Evolutionary conservation across 108 stramenopile species (phyloP).

Genomic region (Cyclostephanos invisitatus): DNA sequence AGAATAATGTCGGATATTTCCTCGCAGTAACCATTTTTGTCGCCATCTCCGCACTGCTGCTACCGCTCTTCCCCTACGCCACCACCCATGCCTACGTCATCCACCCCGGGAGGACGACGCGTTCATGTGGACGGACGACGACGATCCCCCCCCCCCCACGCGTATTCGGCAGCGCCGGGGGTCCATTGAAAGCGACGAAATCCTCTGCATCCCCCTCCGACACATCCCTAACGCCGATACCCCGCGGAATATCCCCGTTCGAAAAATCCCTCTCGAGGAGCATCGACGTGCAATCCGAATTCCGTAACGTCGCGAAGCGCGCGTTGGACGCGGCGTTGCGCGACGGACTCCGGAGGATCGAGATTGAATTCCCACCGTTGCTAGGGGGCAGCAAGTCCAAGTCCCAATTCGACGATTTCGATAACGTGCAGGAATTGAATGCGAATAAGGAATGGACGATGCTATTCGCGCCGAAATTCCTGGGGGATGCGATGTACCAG

Average conservation of each 20-base stretch:
- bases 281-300: slow-evolving; percentile 64
- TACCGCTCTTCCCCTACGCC: too few species aligned
- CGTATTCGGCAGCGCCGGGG: too few species aligned
- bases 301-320: slow-evolving; percentile 50
- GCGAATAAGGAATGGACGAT: slow-evolving; percentile 83
- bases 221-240: slow-evolving; percentile 63
- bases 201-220: too few species aligned
- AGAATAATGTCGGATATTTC: too few species aligned
- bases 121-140: too few species aligned
- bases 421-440: slow-evolving; percentile 84
- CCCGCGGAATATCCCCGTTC: slow-evolving; percentile 74
- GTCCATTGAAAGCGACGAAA: too few species aligned
- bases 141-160: too few species aligned
- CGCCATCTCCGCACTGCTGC: too few species aligned
- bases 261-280: slow-evolving; percentile 65
- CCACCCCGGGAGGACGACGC: too few species aligned
- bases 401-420: slow-evolving; percentile 88
- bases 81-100: too few species aligned
- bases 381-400: slow-evolving; percentile 69
- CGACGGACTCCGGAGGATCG: slow-evolving; percentile 46
- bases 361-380: slow-evolving; percentile 86
- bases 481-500: slow-evolving; percentile 28
- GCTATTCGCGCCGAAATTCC: slow-evolving; percentile 52
- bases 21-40: too few species aligned
- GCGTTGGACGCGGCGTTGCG: slow-evolving; percentile 52